Evolutionary conservation across 768 basidiomycete genomes (phyloP).

Genomic region (Obba rivulosa): DNA sequence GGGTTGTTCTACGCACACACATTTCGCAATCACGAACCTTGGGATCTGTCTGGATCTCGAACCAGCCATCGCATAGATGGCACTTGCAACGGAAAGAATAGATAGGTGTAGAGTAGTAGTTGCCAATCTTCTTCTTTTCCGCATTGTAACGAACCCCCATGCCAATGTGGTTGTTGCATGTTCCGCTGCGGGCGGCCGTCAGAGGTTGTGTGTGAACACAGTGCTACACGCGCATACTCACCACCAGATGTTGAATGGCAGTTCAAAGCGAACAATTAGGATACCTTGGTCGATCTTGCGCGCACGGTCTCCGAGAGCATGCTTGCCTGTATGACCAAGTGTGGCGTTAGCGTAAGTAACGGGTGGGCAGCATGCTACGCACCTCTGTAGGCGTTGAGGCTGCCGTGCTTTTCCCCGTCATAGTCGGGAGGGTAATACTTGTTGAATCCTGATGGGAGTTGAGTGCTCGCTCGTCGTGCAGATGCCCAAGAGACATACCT

Average conservation of each 20-base stretch:
- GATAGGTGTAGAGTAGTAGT: slow-evolving; percentile 92
- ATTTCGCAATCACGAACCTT: slow-evolving; percentile 50
- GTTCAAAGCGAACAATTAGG: slow-evolving; percentile 90
- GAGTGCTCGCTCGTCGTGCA: no score
- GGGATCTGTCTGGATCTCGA: slow-evolving; percentile 96
- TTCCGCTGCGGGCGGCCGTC: slow-evolving; percentile 49
- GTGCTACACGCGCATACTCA: slow-evolving; percentile 31
- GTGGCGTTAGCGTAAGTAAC: not conserved
- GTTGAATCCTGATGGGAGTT: slow-evolving; percentile 50
- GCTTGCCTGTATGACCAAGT: slow-evolving; percentile 59
- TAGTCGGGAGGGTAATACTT: slow-evolving; percentile 79
- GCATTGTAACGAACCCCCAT: slow-evolving; percentile 99
- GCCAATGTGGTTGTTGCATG: slow-evolving; percentile 94
- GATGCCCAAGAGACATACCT: no score
- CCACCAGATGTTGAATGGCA: slow-evolving; percentile 98
- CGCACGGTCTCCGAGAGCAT: slow-evolving; percentile 89
- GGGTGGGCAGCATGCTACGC: slow-evolving; percentile 1
- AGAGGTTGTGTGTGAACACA: not conserved
- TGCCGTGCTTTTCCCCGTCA: slow-evolving; percentile 64
- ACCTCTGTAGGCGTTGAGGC: slow-evolving; percentile 72
- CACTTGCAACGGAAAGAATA: slow-evolving; percentile 97
- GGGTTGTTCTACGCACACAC: not conserved
- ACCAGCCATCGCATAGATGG: slow-evolving; percentile 94
- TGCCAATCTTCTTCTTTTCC: slow-evolving; percentile 95
- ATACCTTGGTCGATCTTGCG: slow-evolving; percentile 96